These are phyloP conservation scores for Neonectria coccinea DNA, from an alignment of 2,329 filamentous ascomycete genomes.

Conservation along the genomic window DNA sequence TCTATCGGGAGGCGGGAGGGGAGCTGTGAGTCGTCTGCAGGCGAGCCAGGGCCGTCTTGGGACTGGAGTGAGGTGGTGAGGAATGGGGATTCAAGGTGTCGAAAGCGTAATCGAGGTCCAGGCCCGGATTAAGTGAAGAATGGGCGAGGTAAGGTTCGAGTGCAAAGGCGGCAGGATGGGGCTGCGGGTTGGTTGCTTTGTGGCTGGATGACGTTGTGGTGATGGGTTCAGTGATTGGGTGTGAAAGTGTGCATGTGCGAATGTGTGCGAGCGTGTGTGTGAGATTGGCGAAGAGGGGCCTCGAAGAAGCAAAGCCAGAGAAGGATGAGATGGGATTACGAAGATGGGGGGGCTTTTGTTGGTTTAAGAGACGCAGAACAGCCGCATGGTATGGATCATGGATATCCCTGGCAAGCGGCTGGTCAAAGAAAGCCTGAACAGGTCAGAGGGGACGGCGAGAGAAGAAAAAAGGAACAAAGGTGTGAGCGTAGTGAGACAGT, in stretches of 20 bases:
- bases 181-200: constrained; percentile 22
- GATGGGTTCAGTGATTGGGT: constrained; percentile 21
- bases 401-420: constrained; percentile 1
- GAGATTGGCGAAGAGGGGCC: constrained; percentile 14
- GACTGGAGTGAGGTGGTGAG: constrained; percentile 31
- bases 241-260: not conserved
- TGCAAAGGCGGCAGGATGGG: constrained; percentile 16
- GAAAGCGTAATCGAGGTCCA: constrained; percentile 45
- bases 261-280: constrained; percentile 4
- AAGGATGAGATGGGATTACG: constrained; percentile 13
- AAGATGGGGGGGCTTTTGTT: constrained; percentile 22
- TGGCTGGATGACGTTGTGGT: constrained; percentile 22
- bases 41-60: constrained; percentile 27
- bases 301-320: constrained; percentile 12
- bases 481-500: constrained; percentile 24
- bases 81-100: constrained; percentile 41
- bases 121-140: constrained; percentile 35
- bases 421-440: not conserved
- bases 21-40: constrained; percentile 19
- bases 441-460: constrained; percentile 8
- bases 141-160: constrained; percentile 32
- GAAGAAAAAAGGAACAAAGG: constrained; percentile 12
- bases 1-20: constrained; percentile 32
- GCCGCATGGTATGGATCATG: constrained; percentile 13
- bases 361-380: constrained; percentile 24